phyloP scores from a whole-genome alignment of 768 basidiomycete species.

The Termitomyces sp. region DNA sequence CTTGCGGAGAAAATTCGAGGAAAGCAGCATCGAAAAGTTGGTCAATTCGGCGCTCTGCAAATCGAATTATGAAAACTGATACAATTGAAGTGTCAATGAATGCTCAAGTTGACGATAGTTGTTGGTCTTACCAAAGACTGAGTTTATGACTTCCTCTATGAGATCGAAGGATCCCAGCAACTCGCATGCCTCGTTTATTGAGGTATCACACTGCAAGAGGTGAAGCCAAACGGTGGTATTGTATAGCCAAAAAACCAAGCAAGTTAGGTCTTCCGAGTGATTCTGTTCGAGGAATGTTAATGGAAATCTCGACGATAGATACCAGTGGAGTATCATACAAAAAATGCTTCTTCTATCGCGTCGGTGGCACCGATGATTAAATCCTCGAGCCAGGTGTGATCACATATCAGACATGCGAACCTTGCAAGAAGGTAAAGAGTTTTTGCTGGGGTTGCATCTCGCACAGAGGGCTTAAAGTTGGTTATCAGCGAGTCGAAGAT shows the following conservation, averaged over 20 bases:
- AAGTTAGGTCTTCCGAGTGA: constrained; percentile 79
- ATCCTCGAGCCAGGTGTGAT: constrained; percentile 89
- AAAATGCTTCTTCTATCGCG: constrained; percentile 86
- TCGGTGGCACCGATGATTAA: constrained; percentile 88
- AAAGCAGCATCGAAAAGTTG: constrained; percentile 75
- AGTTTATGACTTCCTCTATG: constrained; percentile 90
- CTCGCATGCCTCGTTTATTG: constrained; percentile 75
- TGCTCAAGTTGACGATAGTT: neutral
- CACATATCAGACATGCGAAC: constrained; percentile 90
- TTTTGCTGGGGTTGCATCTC: constrained; percentile 85
- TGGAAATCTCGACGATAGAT: constrained; percentile 4
- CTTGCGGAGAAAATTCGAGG: constrained; percentile 76
- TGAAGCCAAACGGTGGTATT: constrained; percentile 90
- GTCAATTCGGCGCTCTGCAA: constrained; percentile 86
- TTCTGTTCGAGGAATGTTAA: constrained; percentile 38
- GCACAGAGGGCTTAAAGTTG: constrained; percentile 63
- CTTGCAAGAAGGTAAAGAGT: constrained; percentile 85
- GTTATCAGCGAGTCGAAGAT: constrained; percentile 82
- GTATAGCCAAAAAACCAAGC: constrained; percentile 91
- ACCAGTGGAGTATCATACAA: constrained; percentile 49
- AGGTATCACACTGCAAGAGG: constrained; percentile 80
- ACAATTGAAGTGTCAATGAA: constrained; percentile 7
- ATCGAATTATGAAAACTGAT: constrained; percentile 90
- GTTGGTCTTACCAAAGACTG: constrained; percentile 72
- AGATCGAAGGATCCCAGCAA: constrained; percentile 79